phyloP scores from a whole-genome alignment of 345 rosid species.

The Sonneratia caseolaris region DNA sequence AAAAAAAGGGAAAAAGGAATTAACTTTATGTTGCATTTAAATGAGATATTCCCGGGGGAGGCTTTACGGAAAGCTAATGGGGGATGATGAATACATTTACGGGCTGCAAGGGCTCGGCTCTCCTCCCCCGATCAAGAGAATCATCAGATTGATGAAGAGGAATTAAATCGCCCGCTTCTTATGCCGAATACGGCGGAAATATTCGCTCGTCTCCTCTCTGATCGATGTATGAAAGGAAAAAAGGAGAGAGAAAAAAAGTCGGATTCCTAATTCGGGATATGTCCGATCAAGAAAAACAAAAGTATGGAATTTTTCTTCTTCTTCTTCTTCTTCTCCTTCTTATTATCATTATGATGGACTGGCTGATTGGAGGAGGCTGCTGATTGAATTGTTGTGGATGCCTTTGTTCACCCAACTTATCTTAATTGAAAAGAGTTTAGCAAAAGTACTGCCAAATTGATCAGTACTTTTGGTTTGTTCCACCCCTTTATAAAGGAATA shows the following conservation, averaged over 20 bases:
- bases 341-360: background rate
- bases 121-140: conserved; percentile 14
- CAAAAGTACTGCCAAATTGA: no score
- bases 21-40: conserved; percentile 23
- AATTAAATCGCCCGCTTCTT: conserved; percentile 4
- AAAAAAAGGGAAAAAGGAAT: conserved; percentile 11
- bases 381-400: conserved; percentile 9
- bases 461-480: conserved; percentile 10
- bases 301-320: background rate
- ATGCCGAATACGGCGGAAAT: conserved; percentile 18
- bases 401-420: conserved; percentile 15
- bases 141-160: conserved; percentile 18
- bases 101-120: conserved; percentile 27
- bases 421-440: conserved; percentile 6
- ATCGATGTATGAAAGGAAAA: no score
- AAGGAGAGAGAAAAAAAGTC: background rate
- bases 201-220: background rate
- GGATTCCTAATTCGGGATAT: conserved; percentile 2
- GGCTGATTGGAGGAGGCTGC: conserved; percentile 11
- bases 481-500: background rate
- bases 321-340: background rate
- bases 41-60: conserved; percentile 33
- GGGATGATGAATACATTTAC: conserved; percentile 30
- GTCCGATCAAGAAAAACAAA: background rate
- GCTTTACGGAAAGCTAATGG: conserved; percentile 33